Evolutionary conservation across 148 eudicot genomes (phyloP).

Genomic region (Dianthus caryophyllus): DNA sequence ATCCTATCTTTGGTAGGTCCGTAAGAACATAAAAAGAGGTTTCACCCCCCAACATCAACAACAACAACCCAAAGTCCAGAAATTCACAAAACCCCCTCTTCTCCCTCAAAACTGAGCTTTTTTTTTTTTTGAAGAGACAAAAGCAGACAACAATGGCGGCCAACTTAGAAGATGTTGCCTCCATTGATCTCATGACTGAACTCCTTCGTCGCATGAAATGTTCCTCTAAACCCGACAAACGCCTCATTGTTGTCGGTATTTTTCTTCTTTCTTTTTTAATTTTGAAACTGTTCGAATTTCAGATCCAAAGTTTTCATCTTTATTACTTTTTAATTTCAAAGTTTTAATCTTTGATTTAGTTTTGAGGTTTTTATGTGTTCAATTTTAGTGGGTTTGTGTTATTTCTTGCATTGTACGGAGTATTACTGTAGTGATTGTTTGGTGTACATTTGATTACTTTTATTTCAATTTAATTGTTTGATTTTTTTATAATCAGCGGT

Average conservation of each 20-base stretch:
- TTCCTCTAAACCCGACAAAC: slow-evolving; percentile 77
- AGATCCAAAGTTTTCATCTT: slow-evolving; percentile 21
- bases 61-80: no score
- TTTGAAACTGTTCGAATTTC: no score
- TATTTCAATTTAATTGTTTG: no score
- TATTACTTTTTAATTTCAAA: neutral
- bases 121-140: neutral
- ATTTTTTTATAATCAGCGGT: no score
- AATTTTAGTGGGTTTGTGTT: neutral
- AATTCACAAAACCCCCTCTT: no score
- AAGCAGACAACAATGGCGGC: slow-evolving; percentile 30
- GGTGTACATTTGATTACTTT: neutral
- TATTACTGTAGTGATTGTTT: neutral
- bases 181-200: slow-evolving; percentile 73
- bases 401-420: neutral
- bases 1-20: no score
- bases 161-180: slow-evolving; percentile 69
- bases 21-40: no score
- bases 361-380: neutral
- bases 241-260: slow-evolving; percentile 83
- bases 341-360: neutral
- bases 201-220: slow-evolving; percentile 95
- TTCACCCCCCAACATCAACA: no score
- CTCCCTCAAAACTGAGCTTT: no score
- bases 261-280: neutral